Evolutionary conservation across 306 rosid genomes (phyloP).

Genomic region (Elaeagnus macrophylla): DNA sequence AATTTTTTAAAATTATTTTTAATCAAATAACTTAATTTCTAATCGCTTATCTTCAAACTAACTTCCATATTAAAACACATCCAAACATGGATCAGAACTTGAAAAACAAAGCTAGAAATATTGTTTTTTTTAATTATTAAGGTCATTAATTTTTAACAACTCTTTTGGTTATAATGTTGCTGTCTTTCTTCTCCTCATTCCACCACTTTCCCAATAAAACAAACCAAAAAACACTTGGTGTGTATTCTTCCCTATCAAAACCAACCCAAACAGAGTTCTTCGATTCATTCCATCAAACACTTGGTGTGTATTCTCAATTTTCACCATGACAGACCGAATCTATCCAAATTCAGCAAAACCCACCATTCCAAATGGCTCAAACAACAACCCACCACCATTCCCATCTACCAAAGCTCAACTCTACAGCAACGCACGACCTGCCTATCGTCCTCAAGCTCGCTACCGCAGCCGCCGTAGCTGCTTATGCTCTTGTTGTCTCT

Average conservation of each 20-base stretch:
- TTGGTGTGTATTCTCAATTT: not conserved
- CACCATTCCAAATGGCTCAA: constrained; percentile 14
- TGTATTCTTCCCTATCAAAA: not conserved
- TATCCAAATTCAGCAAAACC: constrained; percentile 49
- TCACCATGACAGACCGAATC: constrained; percentile 55
- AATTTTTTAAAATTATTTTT: too few relatives aligned
- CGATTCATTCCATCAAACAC: too few relatives aligned
- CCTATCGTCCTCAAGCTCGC: constrained; percentile 61
- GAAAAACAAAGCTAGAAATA: too few relatives aligned
- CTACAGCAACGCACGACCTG: constrained; percentile 56
- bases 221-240: not conserved
- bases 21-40: too few relatives aligned
- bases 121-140: too few relatives aligned
- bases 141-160: too few relatives aligned
- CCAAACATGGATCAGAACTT: too few relatives aligned
- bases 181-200: constrained; percentile 17
- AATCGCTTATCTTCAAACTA: too few relatives aligned
- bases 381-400: constrained; percentile 14
- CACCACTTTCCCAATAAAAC: not conserved
- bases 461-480: constrained; percentile 37
- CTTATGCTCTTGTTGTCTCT: constrained; percentile 54
- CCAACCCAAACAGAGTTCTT: too few relatives aligned
- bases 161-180: constrained; percentile 23
- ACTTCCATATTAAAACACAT: too few relatives aligned
- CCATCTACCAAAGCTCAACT: constrained; percentile 62